A percentile compares a stretch with the other conserved stretches of the same genome.
Conservation (phyloP, 768 basidiomycete genomes). For the Suillus clintonianus region DNA sequence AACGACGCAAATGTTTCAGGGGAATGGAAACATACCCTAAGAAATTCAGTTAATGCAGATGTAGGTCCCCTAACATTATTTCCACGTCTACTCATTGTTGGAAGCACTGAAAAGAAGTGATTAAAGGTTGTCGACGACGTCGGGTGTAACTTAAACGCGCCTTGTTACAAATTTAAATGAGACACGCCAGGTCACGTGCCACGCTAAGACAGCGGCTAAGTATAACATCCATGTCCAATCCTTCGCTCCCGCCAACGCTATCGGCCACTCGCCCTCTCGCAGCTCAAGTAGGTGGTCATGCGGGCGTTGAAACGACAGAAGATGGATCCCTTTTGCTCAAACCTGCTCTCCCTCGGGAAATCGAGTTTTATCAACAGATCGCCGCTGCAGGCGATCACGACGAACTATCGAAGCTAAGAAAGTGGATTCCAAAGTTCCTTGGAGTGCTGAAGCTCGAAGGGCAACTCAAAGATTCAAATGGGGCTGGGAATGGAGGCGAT, state of each 20-base stretch:
- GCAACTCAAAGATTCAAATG: constrained; percentile 27
- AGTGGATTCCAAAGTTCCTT: constrained; percentile 73
- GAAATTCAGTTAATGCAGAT: constrained; percentile 81
- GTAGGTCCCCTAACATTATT: constrained; percentile 80
- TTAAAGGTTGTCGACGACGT: neutral
- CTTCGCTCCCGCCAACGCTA: constrained; percentile 15
- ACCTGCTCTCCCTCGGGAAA: constrained; percentile 63
- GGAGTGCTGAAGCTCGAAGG: constrained; percentile 81
- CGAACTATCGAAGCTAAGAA: constrained; percentile 41
- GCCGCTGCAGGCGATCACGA: constrained; percentile 34
- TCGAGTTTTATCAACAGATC: constrained; percentile 68
- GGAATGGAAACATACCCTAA: constrained; percentile 50
- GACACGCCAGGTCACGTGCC: neutral
- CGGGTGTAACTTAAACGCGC: neutral
- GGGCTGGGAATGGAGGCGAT: constrained; percentile 9
- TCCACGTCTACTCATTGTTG: constrained; percentile 27
- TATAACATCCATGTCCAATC: neutral
- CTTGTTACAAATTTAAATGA: constrained; percentile 2
- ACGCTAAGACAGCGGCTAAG: neutral
- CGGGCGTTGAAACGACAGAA: constrained; percentile 67
- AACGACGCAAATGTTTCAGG: constrained; percentile 1
- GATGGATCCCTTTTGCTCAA: constrained; percentile 85
- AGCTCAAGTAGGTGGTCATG: constrained; percentile 82
- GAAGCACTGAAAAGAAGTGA: neutral
- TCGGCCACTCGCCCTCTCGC: constrained; percentile 37